Conservation (phyloP, 2,329 filamentous ascomycete species). For the Calonectria pseudoreteaudii region DNA sequence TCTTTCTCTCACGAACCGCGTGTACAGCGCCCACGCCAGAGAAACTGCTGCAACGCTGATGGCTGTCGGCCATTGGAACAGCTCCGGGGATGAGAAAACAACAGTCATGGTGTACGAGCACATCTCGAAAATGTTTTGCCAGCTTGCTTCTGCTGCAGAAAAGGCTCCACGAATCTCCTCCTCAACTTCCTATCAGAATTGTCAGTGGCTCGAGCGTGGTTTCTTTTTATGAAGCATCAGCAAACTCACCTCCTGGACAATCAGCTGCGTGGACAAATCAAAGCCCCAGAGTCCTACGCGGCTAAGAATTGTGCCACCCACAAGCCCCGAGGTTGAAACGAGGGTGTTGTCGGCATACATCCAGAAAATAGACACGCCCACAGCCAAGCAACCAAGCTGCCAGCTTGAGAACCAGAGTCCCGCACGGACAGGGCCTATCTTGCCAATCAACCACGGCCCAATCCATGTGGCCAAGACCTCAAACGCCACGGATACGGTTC, state of each 20-base stretch:
- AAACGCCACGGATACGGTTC: constrained; percentile 64
- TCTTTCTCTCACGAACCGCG: constrained; percentile 45
- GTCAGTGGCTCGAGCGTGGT: not conserved
- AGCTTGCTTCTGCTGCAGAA: constrained; percentile 74
- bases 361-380: constrained; percentile 58
- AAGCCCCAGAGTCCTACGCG: constrained; percentile 72
- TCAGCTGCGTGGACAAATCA: constrained; percentile 69
- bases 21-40: constrained; percentile 44
- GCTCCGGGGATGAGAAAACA: constrained; percentile 69
- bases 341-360: constrained; percentile 39
- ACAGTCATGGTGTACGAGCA: constrained; percentile 75
- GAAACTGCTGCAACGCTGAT: constrained; percentile 67
- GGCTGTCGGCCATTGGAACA: constrained; percentile 73
- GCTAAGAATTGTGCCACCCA: constrained; percentile 64
- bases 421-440: constrained; percentile 69
- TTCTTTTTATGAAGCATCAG: not conserved
- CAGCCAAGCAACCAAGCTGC: constrained; percentile 69
- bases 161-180: constrained; percentile 72
- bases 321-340: constrained; percentile 60
- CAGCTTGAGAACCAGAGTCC: constrained; percentile 79
- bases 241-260: constrained; percentile 68
- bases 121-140: constrained; percentile 79
- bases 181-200: constrained; percentile 61
- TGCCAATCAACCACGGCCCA: constrained; percentile 65
- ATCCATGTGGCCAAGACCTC: constrained; percentile 73